phyloP scores from a whole-genome alignment of 306 rosid genomes.

The Cucurbita maxima region DNA sequence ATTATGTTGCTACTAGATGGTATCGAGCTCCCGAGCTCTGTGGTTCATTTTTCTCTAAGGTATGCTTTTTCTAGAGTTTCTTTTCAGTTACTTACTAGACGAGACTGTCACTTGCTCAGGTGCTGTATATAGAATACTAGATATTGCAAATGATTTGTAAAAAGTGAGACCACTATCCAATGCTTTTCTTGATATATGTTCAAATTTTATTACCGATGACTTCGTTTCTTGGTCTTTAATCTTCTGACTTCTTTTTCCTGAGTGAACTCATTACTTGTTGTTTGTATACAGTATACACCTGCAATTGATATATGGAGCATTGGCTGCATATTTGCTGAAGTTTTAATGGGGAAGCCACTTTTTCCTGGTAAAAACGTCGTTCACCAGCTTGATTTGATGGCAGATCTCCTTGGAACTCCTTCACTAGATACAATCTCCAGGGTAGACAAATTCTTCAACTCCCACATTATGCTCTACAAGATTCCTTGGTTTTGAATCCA shows the following conservation, averaged over 20 bases:
- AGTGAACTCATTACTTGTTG: background rate
- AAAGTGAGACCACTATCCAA: background rate
- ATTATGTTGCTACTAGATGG: conserved; percentile 99
- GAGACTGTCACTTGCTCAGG: background rate
- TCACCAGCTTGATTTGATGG: conserved; percentile 91
- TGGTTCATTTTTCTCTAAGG: conserved; percentile 94
- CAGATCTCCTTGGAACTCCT: conserved; percentile 90
- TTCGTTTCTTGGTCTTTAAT: background rate
- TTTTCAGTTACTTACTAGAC: background rate
- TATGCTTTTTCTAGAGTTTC: conserved; percentile 3
- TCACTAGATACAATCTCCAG: conserved; percentile 71
- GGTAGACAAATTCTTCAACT: conserved; percentile 25
- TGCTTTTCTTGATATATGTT: background rate
- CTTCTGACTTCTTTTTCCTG: background rate
- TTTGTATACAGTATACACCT: conserved; percentile 64
- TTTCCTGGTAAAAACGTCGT: conserved; percentile 95
- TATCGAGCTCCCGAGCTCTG: conserved; percentile 97
- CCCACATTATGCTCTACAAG: background rate
- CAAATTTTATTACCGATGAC: background rate
- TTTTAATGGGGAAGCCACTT: conserved; percentile 79
- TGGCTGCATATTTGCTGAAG: conserved; percentile 95
- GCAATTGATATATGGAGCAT: conserved; percentile 96
- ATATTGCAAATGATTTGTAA: background rate
- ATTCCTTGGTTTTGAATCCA: background rate
- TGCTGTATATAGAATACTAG: background rate